Evolutionary conservation across 1,139 yeast genomes (phyloP).

Genomic region (Lodderomyces elongisporus): DNA sequence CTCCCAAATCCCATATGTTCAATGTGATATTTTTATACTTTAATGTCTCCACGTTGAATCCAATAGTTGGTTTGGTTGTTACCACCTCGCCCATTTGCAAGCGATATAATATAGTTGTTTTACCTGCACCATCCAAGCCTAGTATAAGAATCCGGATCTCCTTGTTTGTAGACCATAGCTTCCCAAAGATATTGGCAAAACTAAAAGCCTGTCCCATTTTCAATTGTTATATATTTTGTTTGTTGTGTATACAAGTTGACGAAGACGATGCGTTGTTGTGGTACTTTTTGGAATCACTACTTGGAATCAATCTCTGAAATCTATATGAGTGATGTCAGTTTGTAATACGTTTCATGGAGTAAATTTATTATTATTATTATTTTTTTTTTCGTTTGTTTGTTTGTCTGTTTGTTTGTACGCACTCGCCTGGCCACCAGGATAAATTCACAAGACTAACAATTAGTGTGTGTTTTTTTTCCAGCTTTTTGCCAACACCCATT

Average conservation of each 20-base stretch:
- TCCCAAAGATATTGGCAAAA: slow-evolving; percentile 65
- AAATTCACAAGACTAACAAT: no score
- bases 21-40: slow-evolving; percentile 85
- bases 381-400: no score
- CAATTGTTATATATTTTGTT: not conserved
- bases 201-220: slow-evolving; percentile 83
- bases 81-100: slow-evolving; percentile 92
- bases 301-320: not conserved
- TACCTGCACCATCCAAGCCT: slow-evolving; percentile 97
- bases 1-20: slow-evolving; percentile 90
- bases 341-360: no score
- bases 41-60: slow-evolving; percentile 93
- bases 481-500: no score
- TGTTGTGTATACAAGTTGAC: not conserved
- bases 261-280: slow-evolving; percentile 2
- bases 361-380: no score
- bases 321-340: not conserved
- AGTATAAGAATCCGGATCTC: slow-evolving; percentile 88
- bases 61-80: slow-evolving; percentile 92
- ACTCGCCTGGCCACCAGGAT: no score
- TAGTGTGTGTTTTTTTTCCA: no score
- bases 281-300: not conserved
- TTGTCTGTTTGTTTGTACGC: no score
- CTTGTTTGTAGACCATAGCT: slow-evolving; percentile 84
- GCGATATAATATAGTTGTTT: slow-evolving; percentile 88